Evolutionary conservation across 2,329 filamentous ascomycete genomes (phyloP), one percentile per base, ranked within the genome.

Genomic region (Colletotrichum sp.): DNA sequence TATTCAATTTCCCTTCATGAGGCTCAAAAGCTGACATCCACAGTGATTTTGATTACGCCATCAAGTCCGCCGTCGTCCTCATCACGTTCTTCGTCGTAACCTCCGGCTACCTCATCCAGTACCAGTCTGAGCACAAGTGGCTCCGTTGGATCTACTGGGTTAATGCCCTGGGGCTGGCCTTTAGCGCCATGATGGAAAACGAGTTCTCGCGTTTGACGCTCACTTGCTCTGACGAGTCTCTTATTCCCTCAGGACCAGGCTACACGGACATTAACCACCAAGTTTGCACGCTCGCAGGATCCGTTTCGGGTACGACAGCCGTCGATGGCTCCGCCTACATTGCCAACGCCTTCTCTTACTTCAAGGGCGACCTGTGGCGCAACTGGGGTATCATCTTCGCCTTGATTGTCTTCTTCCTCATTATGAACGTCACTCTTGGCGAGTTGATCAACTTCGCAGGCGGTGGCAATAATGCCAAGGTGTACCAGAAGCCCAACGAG

Each of bases 41-140:
- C 32, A 34, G 34, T 16, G 94, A 95, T 80, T 98, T 98, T 74
- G 95, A 98, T 82, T 94, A 94, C 59, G 96, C 96, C 5, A 95
- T 96, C 84, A 96, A 96, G 83, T 93, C 95, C 71, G 95, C 95
- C 8, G 93, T 95, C 7, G 89, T 95, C 1, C 90, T 95, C 68
- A 95, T 98, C 78, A 96, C 94, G 0, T 85, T 96, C n/a, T 95
- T 96, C 79, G 92, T 97, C 30, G 88, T 95, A 24, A 97, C 95
- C 0, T 94, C 93, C 1, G 95, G 95, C 6, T 98, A 97, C 84
- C 86, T 98, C 57, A 96, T 98, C 75, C 95, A 96, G 82, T 96
- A 94, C 82, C 90, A 93, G 66, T 91, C 88, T 3, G 91, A 95
- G 79, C 93, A 95, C 79, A 92, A 93, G 6, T 96, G 95, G 93